phyloP scores from a whole-genome alignment of 164 flowering plant species.

The Stephania japonica region DNA sequence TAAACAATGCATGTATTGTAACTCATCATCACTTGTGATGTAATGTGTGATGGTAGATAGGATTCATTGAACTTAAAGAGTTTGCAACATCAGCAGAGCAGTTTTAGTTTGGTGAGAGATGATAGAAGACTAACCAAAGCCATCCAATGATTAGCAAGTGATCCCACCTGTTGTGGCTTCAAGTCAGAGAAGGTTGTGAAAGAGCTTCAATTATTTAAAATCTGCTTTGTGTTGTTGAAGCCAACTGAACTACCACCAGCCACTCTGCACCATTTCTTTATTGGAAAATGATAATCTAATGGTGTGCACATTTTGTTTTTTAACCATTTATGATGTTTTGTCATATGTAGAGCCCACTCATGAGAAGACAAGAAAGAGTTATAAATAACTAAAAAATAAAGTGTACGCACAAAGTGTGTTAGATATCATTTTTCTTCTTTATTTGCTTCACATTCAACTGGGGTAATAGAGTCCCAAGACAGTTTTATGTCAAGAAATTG shows the following conservation, averaged over 20 bases:
- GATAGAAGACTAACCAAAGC: neutral
- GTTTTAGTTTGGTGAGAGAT: conserved; percentile 2
- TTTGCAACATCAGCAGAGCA: neutral
- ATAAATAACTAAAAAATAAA: no score
- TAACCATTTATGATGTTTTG: no score
- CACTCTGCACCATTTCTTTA: neutral
- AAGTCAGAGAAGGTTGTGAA: neutral
- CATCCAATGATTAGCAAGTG: neutral
- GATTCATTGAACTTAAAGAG: conserved; percentile 2
- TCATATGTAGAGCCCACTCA: no score
- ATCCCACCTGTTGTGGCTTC: neutral
- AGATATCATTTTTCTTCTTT: no score
- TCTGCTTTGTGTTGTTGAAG: neutral
- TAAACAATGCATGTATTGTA: neutral
- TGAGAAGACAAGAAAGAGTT: no score
- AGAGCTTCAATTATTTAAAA: neutral
- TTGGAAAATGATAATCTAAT: no score
- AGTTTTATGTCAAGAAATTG: neutral
- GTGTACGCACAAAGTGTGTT: no score
- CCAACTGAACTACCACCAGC: neutral
- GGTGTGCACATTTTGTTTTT: no score
- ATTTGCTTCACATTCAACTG: neutral
- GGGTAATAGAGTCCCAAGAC: neutral
- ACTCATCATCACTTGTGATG: neutral
- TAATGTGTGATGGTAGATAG: neutral